phyloP scores from a whole-genome alignment of 1,284 basidiomycete species.

The Rhodotorula glutinis region DNA sequence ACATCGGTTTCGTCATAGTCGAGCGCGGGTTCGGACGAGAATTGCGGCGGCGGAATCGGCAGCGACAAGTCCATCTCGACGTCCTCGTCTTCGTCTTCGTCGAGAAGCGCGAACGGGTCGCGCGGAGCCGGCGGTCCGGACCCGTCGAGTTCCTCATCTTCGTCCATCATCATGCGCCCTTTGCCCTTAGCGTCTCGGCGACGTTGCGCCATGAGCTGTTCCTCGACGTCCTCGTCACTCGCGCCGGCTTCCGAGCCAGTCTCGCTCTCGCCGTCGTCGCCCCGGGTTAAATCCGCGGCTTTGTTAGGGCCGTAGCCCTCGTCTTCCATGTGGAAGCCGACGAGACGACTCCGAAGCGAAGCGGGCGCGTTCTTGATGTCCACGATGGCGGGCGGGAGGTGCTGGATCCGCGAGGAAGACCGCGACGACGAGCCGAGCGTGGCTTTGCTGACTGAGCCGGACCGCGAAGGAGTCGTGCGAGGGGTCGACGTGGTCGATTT shows the following conservation, averaged over 20 bases:
- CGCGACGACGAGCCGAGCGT: conserved; percentile 14
- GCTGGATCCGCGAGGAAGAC: conserved; percentile 20
- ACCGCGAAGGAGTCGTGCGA: conserved; percentile 1
- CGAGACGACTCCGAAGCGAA: conserved; percentile 17
- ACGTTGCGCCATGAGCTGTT: neutral
- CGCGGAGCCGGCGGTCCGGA: neutral
- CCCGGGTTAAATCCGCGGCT: neutral
- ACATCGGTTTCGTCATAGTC: no score
- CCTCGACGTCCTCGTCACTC: neutral
- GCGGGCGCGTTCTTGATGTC: conserved; percentile 26
- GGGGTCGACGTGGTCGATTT: neutral
- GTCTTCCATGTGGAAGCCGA: conserved; percentile 35
- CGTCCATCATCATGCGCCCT: conserved; percentile 5
- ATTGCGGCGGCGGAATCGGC: neutral
- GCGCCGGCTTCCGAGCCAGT: neutral
- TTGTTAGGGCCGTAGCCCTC: conserved; percentile 15
- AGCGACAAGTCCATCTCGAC: neutral
- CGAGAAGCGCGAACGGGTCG: neutral
- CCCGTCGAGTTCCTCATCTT: neutral
- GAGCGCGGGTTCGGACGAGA: neutral
- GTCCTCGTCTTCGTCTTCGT: neutral
- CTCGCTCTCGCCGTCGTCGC: neutral
- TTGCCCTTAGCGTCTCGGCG: conserved; percentile 4
- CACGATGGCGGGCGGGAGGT: conserved; percentile 10
- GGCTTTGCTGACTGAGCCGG: neutral